A percentile compares a stretch with the other conserved stretches of the same genome.
phyloP scores from a whole-genome alignment of 2,329 filamentous ascomycete genomes.

The Fusarium sp. region DNA sequence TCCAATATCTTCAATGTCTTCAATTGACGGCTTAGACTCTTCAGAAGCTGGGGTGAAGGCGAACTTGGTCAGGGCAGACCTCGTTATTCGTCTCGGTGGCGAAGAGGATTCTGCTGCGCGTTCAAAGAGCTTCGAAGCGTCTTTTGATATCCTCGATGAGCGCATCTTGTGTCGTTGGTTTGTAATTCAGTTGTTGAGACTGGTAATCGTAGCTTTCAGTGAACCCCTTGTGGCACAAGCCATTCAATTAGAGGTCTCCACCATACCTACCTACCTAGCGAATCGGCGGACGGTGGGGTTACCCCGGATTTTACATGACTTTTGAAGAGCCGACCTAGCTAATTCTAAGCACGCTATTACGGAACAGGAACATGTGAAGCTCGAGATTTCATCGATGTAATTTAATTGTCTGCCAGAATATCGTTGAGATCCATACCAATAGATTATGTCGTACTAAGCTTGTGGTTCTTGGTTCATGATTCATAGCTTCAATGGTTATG shows the following conservation, averaged over 20 bases:
- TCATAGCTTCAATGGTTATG: background rate
- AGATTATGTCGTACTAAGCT: no score
- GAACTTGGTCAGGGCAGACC: slow-evolving; percentile 62
- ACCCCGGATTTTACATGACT: slow-evolving; percentile 29
- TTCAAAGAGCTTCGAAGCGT: slow-evolving; percentile 67
- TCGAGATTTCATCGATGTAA: background rate
- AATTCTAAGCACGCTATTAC: slow-evolving; percentile 10
- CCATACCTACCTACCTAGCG: background rate
- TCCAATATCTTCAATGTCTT: slow-evolving; percentile 69
- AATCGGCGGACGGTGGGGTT: slow-evolving; percentile 19
- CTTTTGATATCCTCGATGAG: slow-evolving; percentile 67
- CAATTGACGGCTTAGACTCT: slow-evolving; percentile 35
- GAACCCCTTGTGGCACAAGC: slow-evolving; percentile 26
- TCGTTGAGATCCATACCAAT: no score
- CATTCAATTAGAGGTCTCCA: slow-evolving; percentile 16
- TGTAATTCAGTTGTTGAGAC: slow-evolving; percentile 3
- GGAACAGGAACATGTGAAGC: background rate
- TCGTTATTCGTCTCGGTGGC: slow-evolving; percentile 59
- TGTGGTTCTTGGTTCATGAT: background rate
- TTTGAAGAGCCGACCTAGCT: background rate
- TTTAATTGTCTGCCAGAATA: no score
- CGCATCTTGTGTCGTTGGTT: slow-evolving; percentile 56
- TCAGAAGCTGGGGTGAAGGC: slow-evolving; percentile 49
- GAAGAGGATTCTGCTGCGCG: slow-evolving; percentile 42
- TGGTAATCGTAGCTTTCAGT: slow-evolving; percentile 3